Evolutionary conservation across 139 green algal species (phyloP).

Genomic region (Coelastrella sp.): DNA sequence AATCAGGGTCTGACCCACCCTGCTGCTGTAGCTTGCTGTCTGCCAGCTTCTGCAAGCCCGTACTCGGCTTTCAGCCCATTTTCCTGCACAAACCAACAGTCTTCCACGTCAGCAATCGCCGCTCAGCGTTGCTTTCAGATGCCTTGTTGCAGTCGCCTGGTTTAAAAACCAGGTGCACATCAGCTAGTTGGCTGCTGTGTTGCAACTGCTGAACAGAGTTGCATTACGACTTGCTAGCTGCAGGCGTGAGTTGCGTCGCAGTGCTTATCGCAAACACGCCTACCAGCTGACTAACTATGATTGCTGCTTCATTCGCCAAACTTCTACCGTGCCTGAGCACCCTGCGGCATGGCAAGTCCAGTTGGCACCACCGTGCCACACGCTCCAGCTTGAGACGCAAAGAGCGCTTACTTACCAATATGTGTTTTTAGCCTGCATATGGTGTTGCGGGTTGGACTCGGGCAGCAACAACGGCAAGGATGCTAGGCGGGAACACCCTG

Average conservation of each 20-base stretch:
- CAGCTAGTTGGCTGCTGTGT: background rate
- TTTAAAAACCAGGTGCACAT: background rate
- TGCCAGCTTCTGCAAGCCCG: conserved; percentile 58
- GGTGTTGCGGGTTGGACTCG: too few species aligned
- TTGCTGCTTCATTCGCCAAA: conserved; percentile 60
- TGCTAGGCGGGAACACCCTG: too few species aligned
- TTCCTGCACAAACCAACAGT: conserved; percentile 49
- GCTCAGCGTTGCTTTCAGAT: too few species aligned
- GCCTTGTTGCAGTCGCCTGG: too few species aligned
- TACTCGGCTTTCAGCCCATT: conserved; percentile 56
- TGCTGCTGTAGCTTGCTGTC: conserved; percentile 59
- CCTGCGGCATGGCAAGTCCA: background rate
- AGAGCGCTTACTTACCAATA: background rate
- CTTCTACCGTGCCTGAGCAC: conserved; percentile 65
- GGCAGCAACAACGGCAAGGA: too few species aligned
- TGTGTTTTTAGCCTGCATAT: conserved; percentile 14
- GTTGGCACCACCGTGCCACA: too few species aligned
- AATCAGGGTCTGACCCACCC: conserved; percentile 33
- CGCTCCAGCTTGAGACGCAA: too few species aligned
- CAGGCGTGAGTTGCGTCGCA: too few species aligned
- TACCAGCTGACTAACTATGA: conserved; percentile 57
- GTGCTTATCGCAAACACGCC: background rate
- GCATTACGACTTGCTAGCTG: too few species aligned
- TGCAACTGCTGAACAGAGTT: background rate
- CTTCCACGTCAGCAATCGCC: background rate